phyloP scores from a whole-genome alignment of 495 filamentous ascomycete species.

The Penicillium daleae region DNA sequence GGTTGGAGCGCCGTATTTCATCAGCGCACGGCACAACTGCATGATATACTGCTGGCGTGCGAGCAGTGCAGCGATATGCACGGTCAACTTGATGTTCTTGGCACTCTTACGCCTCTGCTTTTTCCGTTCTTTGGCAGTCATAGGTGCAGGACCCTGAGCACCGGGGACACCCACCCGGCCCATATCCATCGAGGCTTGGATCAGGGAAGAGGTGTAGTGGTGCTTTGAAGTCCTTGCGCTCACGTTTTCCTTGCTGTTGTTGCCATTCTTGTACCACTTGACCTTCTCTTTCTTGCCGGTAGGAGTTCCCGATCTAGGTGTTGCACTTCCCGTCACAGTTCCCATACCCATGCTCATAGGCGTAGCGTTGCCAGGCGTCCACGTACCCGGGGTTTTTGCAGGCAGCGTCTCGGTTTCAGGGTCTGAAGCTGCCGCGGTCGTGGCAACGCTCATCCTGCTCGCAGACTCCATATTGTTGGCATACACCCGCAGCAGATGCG shows the following conservation, averaged over 20 bases:
- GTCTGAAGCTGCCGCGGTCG: slow-evolving; percentile 23
- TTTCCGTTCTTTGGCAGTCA: slow-evolving; percentile 29
- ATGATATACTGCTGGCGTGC: slow-evolving; percentile 80
- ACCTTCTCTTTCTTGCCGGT: slow-evolving; percentile 38
- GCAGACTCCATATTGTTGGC: slow-evolving; percentile 29
- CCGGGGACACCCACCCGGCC: slow-evolving; percentile 31
- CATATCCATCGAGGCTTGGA: slow-evolving; percentile 36
- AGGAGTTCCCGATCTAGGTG: slow-evolving; percentile 11
- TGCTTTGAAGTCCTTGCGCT: slow-evolving; percentile 16
- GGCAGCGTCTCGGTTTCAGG: slow-evolving; percentile 28
- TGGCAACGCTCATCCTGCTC: slow-evolving; percentile 31
- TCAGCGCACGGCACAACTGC: slow-evolving; percentile 83
- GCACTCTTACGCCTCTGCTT: slow-evolving; percentile 35
- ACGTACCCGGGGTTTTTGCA: slow-evolving; percentile 21
- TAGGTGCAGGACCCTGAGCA: slow-evolving; percentile 31
- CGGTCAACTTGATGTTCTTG: slow-evolving; percentile 73
- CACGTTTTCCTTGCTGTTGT: slow-evolving; percentile 16
- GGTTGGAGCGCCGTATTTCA: slow-evolving; percentile 77
- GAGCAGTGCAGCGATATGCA: slow-evolving; percentile 80
- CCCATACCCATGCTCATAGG: neutral
- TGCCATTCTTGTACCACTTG: slow-evolving; percentile 40
- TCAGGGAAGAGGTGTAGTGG: slow-evolving; percentile 36
- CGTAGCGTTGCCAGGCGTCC: slow-evolving; percentile 24
- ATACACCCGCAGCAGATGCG: slow-evolving; percentile 36
- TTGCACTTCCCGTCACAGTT: neutral